Evolutionary conservation across 1,139 yeast genomes (phyloP).

Genomic region (Yamadazyma atmosphaerica): DNA sequence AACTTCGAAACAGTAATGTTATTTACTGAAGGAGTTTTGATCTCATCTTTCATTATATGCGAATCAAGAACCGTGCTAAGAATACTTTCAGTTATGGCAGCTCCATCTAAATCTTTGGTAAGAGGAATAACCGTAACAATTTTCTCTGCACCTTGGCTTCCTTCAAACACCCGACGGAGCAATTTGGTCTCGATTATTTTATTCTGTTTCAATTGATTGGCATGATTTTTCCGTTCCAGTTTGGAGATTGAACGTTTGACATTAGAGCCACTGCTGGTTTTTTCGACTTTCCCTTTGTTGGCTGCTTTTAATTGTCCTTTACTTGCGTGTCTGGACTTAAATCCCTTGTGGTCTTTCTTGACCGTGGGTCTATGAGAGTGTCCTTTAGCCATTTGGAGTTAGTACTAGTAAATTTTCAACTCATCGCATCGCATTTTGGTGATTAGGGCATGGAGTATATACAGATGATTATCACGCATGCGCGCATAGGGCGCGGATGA

Average conservation of each 20-base stretch:
- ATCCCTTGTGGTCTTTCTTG: constrained; percentile 83
- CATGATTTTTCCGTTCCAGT: constrained; percentile 72
- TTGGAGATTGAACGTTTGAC: constrained; percentile 54
- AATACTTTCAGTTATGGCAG: constrained; percentile 55
- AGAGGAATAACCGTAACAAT: constrained; percentile 79
- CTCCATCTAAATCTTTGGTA: constrained; percentile 66
- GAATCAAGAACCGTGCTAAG: constrained; percentile 35
- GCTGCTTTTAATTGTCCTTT: constrained; percentile 82
- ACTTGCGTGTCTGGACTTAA: constrained; percentile 89
- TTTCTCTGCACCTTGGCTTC: constrained; percentile 77
- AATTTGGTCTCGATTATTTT: constrained; percentile 59
- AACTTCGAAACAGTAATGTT: constrained; percentile 59
- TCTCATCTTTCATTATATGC: constrained; percentile 25
- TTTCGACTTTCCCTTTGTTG: constrained; percentile 87
- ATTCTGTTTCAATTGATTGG: constrained; percentile 74
- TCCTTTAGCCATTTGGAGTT: constrained; percentile 50
- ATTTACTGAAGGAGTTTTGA: constrained; percentile 48
- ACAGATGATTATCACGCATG: too few species aligned
- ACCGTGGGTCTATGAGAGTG: constrained; percentile 78
- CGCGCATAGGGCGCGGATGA: constrained; percentile 11
- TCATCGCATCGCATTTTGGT: constrained; percentile 16
- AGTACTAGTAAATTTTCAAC: constrained; percentile 5
- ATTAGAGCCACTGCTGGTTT: constrained; percentile 41
- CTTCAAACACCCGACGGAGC: constrained; percentile 72
- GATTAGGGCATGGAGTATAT: too few species aligned